These are phyloP conservation scores for Isoetes taiwanensis DNA, from an alignment of 75 land plant species.

Conservation along the genomic window DNA sequence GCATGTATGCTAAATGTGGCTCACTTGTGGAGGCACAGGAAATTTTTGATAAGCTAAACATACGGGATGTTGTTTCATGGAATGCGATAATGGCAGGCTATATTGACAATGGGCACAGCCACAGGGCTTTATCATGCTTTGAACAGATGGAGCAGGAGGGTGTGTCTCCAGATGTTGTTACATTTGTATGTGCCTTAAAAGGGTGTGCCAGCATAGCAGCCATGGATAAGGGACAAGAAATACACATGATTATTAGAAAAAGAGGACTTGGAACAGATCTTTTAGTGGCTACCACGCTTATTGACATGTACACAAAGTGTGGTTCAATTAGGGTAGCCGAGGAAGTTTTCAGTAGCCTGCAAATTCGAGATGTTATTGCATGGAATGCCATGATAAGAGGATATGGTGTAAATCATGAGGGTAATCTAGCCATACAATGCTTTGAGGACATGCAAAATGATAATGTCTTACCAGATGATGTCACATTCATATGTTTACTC, in stretches of 20 bases:
- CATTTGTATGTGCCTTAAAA: constrained; percentile 5
- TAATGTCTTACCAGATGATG: background rate
- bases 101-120: constrained; percentile 18
- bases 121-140: too few species aligned
- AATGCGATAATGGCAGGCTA: constrained; percentile 20
- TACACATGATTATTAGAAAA: constrained; percentile 1
- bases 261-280: background rate
- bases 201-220: constrained; percentile 9
- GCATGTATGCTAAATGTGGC: constrained; percentile 15
- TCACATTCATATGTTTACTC: background rate
- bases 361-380: constrained; percentile 5
- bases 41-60: constrained; percentile 14
- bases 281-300: background rate
- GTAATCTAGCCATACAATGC: too few species aligned
- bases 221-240: background rate
- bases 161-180: background rate
- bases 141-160: background rate
- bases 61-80: constrained; percentile 19
- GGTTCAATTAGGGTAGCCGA: constrained; percentile 2
- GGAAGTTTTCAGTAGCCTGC: constrained; percentile 9
- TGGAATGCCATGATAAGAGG: constrained; percentile 13
- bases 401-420: too few species aligned
- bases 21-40: constrained; percentile 6
- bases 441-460: background rate
- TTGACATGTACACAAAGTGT: constrained; percentile 15